Conservation (phyloP, 371 early-diverging fungal genomes). For the Cladochytrium tenue region DNA sequence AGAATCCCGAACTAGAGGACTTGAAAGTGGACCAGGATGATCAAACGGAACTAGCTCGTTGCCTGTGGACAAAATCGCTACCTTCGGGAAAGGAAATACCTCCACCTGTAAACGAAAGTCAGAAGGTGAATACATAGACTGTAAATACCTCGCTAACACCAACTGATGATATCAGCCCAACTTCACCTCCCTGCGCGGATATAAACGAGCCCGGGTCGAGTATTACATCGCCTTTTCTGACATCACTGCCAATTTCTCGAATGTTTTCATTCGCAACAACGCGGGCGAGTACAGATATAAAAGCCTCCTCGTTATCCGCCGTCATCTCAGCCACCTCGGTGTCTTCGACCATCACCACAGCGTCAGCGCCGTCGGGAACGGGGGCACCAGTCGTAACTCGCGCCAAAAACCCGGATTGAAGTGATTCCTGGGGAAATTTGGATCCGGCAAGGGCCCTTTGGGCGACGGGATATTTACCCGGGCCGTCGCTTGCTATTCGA, state of each 20-base stretch:
- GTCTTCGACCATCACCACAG: constrained; percentile 92
- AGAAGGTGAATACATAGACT: constrained; percentile 2
- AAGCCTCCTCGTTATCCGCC: constrained; percentile 62
- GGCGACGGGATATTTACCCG: constrained; percentile 73
- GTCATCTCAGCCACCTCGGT: constrained; percentile 66
- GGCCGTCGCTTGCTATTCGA: constrained; percentile 70
- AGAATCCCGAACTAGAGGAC: constrained; percentile 79
- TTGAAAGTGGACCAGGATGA: constrained; percentile 43
- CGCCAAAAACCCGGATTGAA: constrained; percentile 64
- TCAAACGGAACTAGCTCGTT: constrained; percentile 77
- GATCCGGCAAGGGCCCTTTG: constrained; percentile 55
- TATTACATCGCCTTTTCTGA: constrained; percentile 60
- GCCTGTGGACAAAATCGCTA: constrained; percentile 86
- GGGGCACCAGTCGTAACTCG: constrained; percentile 89
- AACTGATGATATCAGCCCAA: constrained; percentile 77
- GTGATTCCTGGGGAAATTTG: constrained; percentile 5
- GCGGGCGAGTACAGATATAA: constrained; percentile 55
- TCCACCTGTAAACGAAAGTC: constrained; percentile 40
- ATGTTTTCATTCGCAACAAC: constrained; percentile 66
- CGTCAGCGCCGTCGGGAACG: constrained; percentile 77
- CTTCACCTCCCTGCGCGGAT: constrained; percentile 73
- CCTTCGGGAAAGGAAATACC: constrained; percentile 68
- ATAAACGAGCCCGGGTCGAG: constrained; percentile 60
- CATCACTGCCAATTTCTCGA: constrained; percentile 78
- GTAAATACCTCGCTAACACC: constrained; percentile 59